Conservation (phyloP, 192 early-diverging fungal genomes). For the Linderina pennispora region DNA sequence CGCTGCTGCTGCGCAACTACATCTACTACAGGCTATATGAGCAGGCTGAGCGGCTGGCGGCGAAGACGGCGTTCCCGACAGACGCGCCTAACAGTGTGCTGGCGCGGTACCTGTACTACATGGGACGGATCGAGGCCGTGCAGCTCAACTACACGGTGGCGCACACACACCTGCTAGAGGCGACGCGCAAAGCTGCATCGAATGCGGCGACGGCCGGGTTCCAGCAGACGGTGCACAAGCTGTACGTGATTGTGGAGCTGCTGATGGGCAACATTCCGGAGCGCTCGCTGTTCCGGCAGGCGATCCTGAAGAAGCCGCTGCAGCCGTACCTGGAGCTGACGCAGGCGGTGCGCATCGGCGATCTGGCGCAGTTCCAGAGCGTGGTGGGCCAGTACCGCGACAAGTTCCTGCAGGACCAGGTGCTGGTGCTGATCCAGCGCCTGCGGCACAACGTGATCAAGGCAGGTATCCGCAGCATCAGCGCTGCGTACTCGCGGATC, state of each 20-base stretch:
- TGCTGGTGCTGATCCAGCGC: conserved; percentile 85
- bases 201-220: conserved; percentile 85
- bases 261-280: conserved; percentile 99
- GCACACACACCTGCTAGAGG: conserved; percentile 83
- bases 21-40: conserved; percentile 94
- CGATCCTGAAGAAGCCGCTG: conserved; percentile 75
- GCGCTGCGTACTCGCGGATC: conserved; percentile 92
- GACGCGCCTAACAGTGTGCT: conserved; percentile 88
- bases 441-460: conserved; percentile 99
- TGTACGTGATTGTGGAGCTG: conserved; percentile 95
- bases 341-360: conserved; percentile 94
- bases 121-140: conserved; percentile 95
- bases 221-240: conserved; percentile 92
- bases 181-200: conserved; percentile 93
- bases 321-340: conserved; percentile 92
- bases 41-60: conserved; percentile 94
- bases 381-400: conserved; percentile 65
- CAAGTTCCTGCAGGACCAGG: conserved; percentile 83
- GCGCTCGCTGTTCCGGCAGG: conserved; percentile 85
- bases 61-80: conserved; percentile 87
- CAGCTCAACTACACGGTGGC: conserved; percentile 95
- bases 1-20: conserved; percentile 87
- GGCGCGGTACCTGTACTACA: conserved; percentile 93
- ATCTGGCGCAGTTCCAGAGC: conserved; percentile 90
- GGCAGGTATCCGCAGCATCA: conserved; percentile 96